These are phyloP conservation scores for Acacia pycnantha DNA, from an alignment of 331 rosid genomes.

Conservation along the genomic window DNA sequence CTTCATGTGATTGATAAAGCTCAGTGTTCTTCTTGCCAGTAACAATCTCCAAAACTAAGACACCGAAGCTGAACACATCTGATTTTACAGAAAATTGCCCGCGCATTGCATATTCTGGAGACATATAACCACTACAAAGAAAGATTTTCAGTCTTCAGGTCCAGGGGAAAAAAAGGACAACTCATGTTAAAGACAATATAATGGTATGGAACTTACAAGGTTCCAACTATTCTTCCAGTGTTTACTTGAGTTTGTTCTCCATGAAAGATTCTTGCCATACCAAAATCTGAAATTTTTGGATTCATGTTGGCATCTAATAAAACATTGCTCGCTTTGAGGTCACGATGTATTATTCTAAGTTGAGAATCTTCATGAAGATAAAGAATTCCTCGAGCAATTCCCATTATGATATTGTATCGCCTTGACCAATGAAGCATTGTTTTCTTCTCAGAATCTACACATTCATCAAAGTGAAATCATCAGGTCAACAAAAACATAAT, in stretches of 20 bases:
- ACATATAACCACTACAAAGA: conserved; percentile 45
- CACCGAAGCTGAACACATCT: conserved; percentile 45
- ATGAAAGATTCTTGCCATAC: conserved; percentile 35
- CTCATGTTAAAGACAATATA: not conserved
- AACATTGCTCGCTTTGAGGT: conserved; percentile 39
- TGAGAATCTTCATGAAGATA: conserved; percentile 47
- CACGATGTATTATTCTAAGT: conserved; percentile 38
- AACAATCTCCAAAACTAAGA: conserved; percentile 45
- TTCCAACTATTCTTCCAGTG: conserved; percentile 28
- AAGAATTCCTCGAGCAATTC: conserved; percentile 38
- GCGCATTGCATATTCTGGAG: conserved; percentile 42
- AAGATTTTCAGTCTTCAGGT: not conserved
- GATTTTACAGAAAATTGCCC: conserved; percentile 43
- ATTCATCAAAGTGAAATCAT: not conserved
- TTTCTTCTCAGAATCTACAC: conserved; percentile 19
- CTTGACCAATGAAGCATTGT: conserved; percentile 30
- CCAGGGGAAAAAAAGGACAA: not conserved
- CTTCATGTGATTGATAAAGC: not conserved
- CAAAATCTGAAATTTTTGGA: conserved; percentile 45
- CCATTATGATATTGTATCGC: conserved; percentile 32
- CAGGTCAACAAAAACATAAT: not conserved
- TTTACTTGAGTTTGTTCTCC: conserved; percentile 33
- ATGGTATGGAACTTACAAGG: conserved; percentile 24
- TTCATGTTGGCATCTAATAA: conserved; percentile 34
- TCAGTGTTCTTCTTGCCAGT: conserved; percentile 31